Conservation (phyloP, 2,329 filamentous ascomycete genomes). For the Fusarium pseudograminearum region DNA sequence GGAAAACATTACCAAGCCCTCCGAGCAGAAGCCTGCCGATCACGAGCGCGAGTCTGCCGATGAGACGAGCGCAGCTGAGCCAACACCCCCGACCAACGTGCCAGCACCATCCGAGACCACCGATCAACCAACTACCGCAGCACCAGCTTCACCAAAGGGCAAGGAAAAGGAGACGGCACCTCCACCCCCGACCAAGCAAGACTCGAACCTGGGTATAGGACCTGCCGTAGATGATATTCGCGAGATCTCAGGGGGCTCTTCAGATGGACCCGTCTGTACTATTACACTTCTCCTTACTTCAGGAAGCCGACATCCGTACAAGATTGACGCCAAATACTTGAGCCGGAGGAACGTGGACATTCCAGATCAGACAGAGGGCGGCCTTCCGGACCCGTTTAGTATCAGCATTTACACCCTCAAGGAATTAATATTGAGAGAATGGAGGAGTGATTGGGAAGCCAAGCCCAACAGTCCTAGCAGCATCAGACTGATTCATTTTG, state of each 20-base stretch:
- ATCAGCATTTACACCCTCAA: constrained; percentile 96
- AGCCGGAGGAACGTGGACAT: constrained; percentile 82
- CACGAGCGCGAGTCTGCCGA: constrained; percentile 35
- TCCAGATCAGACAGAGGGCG: constrained; percentile 70
- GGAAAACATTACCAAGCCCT: constrained; percentile 50
- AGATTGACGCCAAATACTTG: constrained; percentile 88
- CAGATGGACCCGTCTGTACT: constrained; percentile 65
- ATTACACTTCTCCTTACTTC: constrained; percentile 87
- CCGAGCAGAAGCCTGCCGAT: constrained; percentile 34
- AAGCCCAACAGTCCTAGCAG: constrained; percentile 87
- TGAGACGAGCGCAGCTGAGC: constrained; percentile 30
- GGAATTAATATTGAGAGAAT: constrained; percentile 92
- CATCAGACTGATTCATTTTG: constrained; percentile 92
- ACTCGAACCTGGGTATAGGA: constrained; percentile 58
- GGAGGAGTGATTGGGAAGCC: constrained; percentile 91
- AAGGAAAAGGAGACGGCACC: constrained; percentile 52
- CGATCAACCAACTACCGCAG: constrained; percentile 35
- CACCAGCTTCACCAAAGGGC: constrained; percentile 48
- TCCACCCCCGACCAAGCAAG: constrained; percentile 50
- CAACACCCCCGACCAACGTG: constrained; percentile 31
- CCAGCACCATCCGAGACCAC: constrained; percentile 36
- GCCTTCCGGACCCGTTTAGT: constrained; percentile 80
- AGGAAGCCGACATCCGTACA: constrained; percentile 88
- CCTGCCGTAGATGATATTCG: constrained; percentile 58
- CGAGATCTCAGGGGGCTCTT: constrained; percentile 48